Evolutionary conservation across 176 grass and related monocot species (phyloP).

Genomic region (Juncus effusus): DNA sequence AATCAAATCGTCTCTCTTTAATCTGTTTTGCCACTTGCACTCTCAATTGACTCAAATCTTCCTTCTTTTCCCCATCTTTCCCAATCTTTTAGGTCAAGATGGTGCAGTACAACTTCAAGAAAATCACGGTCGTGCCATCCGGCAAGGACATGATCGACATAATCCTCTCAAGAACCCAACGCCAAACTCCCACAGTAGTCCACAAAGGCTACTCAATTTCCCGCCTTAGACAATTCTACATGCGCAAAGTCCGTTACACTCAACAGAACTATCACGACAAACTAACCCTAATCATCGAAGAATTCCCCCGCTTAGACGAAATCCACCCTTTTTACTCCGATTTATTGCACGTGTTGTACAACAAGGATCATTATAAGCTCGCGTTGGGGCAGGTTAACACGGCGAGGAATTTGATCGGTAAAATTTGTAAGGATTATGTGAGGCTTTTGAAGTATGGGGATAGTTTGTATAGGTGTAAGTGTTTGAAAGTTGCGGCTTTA

Average conservation of each 20-base stretch:
- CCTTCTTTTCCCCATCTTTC: too few relatives aligned
- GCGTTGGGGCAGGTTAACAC: conserved; percentile 50
- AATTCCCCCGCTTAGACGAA: conserved; percentile 40
- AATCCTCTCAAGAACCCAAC: conserved; percentile 41
- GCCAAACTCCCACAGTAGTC: conserved; percentile 47
- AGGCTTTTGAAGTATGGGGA: conserved; percentile 49
- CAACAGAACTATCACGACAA: conserved; percentile 54
- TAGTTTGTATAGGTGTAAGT: conserved; percentile 45
- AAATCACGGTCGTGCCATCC: conserved; percentile 47
- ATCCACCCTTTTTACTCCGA: conserved; percentile 46
- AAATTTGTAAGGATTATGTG: conserved; percentile 48
- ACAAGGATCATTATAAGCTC: conserved; percentile 57
- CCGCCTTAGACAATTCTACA: conserved; percentile 46
- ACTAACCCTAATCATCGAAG: conserved; percentile 40
- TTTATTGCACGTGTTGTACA: conserved; percentile 39
- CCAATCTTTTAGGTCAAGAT: conserved; percentile 17
- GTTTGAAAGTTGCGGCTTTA: conserved; percentile 49
- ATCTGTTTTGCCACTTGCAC: too few relatives aligned
- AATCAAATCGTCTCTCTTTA: too few relatives aligned
- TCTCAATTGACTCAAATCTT: too few relatives aligned
- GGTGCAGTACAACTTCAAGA: conserved; percentile 54
- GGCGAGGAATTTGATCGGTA: conserved; percentile 42
- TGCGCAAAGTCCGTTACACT: conserved; percentile 45
- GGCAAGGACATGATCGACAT: conserved; percentile 53
- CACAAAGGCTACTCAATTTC: conserved; percentile 48